A percentile compares a stretch with the other conserved stretches of the same genome.
Evolutionary conservation across 345 rosid species (phyloP).

Genomic region (Arabis hirsuta): DNA sequence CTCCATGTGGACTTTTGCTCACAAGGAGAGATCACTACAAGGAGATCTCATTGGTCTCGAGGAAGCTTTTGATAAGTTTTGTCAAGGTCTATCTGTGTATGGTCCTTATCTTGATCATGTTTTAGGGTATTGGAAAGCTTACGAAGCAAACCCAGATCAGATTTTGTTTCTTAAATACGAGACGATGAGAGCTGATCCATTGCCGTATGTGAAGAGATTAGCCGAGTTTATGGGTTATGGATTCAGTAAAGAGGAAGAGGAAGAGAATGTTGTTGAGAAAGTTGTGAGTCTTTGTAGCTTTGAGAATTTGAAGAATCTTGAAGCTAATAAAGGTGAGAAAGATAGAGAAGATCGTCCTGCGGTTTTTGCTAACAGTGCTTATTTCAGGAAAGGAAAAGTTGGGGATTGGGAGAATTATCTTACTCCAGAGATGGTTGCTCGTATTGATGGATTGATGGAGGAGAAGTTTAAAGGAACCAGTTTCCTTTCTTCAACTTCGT

Average conservation of each 20-base stretch:
- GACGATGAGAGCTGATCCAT: conserved; percentile 37
- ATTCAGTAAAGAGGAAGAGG: conserved; percentile 39
- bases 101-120: conserved; percentile 47
- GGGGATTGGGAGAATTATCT: conserved; percentile 51
- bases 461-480: conserved; percentile 42
- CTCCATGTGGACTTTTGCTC: conserved; percentile 43
- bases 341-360: conserved; percentile 35
- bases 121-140: conserved; percentile 44
- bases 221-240: conserved; percentile 47
- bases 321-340: conserved; percentile 44
- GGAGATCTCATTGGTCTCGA: conserved; percentile 30
- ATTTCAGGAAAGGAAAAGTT: conserved; percentile 50
- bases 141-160: conserved; percentile 33
- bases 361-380: conserved; percentile 31
- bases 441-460: conserved; percentile 37
- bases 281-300: conserved; percentile 47
- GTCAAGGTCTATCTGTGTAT: conserved; percentile 37
- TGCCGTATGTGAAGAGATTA: conserved; percentile 43
- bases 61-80: conserved; percentile 42
- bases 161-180: conserved; percentile 43
- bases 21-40: conserved; percentile 36
- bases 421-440: conserved; percentile 45
- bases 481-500: conserved; percentile 19
- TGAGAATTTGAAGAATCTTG: conserved; percentile 46
- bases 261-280: conserved; percentile 29